Conservation (phyloP, 73 alveolate genomes). For the Paramecium caudatum region DNA sequence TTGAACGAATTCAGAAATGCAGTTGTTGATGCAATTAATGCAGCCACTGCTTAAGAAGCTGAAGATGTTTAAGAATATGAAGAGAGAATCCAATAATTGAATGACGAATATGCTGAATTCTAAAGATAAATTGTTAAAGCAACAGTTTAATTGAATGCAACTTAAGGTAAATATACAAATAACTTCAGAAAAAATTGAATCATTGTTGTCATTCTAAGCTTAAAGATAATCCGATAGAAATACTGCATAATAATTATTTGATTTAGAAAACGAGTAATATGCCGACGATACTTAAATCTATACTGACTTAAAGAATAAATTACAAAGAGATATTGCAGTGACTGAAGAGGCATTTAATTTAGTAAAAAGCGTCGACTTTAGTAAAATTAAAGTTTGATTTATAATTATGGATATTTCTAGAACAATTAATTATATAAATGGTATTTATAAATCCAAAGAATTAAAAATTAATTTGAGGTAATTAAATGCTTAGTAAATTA, state of each 20-base stretch:
- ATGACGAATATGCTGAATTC: constrained; percentile 71
- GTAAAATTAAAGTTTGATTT: constrained; percentile 61
- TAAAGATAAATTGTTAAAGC: constrained; percentile 47
- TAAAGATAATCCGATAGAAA: constrained; percentile 68
- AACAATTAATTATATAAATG: background rate
- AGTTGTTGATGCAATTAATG: constrained; percentile 63
- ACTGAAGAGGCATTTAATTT: constrained; percentile 59
- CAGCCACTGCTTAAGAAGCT: constrained; percentile 63
- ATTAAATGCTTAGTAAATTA: constrained; percentile 42
- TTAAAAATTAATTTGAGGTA: constrained; percentile 65
- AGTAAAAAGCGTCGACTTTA: constrained; percentile 53
- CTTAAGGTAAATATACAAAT: background rate
- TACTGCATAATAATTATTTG: constrained; percentile 25
- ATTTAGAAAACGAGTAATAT: constrained; percentile 56
- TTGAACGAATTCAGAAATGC: constrained; percentile 68
- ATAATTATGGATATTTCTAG: constrained; percentile 29
- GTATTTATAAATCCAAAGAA: constrained; percentile 1
- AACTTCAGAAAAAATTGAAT: constrained; percentile 30
- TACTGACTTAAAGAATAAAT: constrained; percentile 53
- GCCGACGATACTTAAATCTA: constrained; percentile 66
- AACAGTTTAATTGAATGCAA: constrained; percentile 36
- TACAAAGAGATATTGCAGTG: constrained; percentile 31
- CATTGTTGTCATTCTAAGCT: constrained; percentile 42
- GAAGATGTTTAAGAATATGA: constrained; percentile 18
- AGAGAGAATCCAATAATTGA: constrained; percentile 59